Evolutionary conservation across 2,329 filamentous ascomycete species (phyloP).

Genomic region (Talaromyces sp.): DNA sequence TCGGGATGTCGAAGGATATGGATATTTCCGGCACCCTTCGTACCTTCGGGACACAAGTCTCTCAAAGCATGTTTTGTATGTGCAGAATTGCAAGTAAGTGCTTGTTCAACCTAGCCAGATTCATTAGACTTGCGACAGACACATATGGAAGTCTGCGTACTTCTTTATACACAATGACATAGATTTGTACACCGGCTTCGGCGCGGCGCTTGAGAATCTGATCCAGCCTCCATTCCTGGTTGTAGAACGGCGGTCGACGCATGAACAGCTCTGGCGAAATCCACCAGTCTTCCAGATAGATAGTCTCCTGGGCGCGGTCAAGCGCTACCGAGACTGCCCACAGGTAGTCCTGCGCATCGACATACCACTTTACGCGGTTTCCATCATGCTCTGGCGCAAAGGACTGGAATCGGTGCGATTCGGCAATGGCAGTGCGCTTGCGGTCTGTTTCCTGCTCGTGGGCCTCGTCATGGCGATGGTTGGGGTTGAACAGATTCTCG

Average conservation of each 20-base stretch:
- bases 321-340: conserved; percentile 71
- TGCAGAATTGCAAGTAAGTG: conserved; percentile 83
- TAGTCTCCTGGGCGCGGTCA: conserved; percentile 85
- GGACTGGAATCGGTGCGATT: conserved; percentile 78
- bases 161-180: conserved; percentile 69
- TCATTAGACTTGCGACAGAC: neutral
- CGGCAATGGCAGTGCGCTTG: conserved; percentile 59
- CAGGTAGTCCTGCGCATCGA: conserved; percentile 92
- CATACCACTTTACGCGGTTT: conserved; percentile 94
- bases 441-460: conserved; percentile 81
- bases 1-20: conserved; percentile 55
- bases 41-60: conserved; percentile 73
- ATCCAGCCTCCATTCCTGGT: conserved; percentile 62
- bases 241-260: conserved; percentile 73
- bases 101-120: conserved; percentile 55
- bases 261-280: conserved; percentile 57
- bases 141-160: neutral
- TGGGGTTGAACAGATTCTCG: conserved; percentile 68
- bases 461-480: conserved; percentile 84
- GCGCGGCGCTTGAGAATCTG: conserved; percentile 71
- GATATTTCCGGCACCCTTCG: conserved; percentile 46
- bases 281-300: conserved; percentile 63
- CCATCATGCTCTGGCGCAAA: conserved; percentile 83
- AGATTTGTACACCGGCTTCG: conserved; percentile 91
- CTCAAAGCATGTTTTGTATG: conserved; percentile 88